Percentiles rank a stretch among this genome's conserved stretches.
Conservation (phyloP, 345 rosid genomes). For the Hibiscus syriacus region DNA sequence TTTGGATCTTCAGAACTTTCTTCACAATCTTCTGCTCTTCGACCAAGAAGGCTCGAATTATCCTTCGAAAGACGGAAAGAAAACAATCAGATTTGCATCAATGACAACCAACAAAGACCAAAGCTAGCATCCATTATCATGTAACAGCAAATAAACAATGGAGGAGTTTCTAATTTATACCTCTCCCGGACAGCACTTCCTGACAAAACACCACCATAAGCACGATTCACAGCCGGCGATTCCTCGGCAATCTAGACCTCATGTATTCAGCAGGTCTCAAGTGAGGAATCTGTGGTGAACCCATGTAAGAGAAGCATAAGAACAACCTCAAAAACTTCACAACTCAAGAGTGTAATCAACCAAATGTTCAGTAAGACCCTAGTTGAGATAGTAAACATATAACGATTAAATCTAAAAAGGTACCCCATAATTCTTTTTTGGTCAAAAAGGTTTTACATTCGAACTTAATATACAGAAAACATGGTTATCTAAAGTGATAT, state of each 20-base stretch:
- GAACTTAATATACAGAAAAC: background rate
- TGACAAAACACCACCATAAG: conserved; percentile 72
- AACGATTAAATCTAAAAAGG: background rate
- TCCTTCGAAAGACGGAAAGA: conserved; percentile 11
- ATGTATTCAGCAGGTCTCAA: conserved; percentile 65
- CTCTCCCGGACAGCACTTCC: conserved; percentile 67
- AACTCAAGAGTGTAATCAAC: background rate
- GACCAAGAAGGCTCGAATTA: conserved; percentile 40
- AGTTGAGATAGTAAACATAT: too few relatives aligned
- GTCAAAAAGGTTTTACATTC: background rate
- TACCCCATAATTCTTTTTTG: background rate
- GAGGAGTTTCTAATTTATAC: conserved; percentile 19
- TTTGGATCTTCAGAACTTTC: conserved; percentile 41
- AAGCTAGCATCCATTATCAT: background rate
- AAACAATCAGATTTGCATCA: background rate
- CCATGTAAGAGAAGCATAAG: background rate
- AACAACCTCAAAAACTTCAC: background rate
- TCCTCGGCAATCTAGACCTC: conserved; percentile 61
- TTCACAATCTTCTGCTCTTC: conserved; percentile 42
- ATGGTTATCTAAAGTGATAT: background rate
- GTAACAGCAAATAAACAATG: background rate
- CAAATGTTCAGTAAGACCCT: background rate
- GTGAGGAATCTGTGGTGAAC: conserved; percentile 55
- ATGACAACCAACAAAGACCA: background rate
- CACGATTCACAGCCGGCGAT: conserved; percentile 50